These are phyloP conservation scores for Microsporum canis DNA, from an alignment of 2,329 filamentous ascomycete genomes.

Conservation along the genomic window DNA sequence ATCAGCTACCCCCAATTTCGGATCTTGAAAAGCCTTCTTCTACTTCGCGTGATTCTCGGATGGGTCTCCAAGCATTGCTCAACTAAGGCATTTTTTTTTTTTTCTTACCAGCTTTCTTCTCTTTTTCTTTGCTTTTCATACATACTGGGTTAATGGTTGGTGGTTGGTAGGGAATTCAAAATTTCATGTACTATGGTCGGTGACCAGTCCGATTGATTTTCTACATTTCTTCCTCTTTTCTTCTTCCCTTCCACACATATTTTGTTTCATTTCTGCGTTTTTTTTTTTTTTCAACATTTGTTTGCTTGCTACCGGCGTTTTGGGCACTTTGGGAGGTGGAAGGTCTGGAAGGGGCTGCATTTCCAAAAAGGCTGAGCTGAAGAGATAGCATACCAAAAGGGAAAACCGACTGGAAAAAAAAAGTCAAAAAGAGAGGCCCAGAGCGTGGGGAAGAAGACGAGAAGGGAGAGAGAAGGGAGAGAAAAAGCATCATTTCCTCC, in stretches of 20 bases:
- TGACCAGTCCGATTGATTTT: slow-evolving; percentile 1
- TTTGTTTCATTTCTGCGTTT: neutral
- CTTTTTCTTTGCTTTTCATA: neutral
- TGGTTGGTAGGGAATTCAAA: neutral
- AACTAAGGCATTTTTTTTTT: slow-evolving; percentile 22
- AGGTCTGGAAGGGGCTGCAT: neutral
- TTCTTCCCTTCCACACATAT: neutral
- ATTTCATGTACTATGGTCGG: slow-evolving; percentile 3
- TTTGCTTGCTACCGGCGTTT: neutral
- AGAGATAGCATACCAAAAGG: neutral
- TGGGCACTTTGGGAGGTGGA: neutral
- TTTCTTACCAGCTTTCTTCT: neutral
- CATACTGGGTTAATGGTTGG: neutral
- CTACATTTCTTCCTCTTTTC: neutral
- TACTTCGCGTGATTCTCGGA: slow-evolving; percentile 28
- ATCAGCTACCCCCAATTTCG: slow-evolving; percentile 14
- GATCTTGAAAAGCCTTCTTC: slow-evolving; percentile 18
- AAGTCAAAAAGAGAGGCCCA: neutral
- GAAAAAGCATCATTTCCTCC: neutral
- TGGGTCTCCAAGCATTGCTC: slow-evolving; percentile 30
- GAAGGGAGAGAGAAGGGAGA: neutral
- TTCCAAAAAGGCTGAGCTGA: neutral
- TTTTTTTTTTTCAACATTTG: neutral
- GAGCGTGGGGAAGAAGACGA: neutral
- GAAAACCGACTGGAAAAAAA: neutral